A percentile compares a stretch with the other conserved stretches of the same genome.
phyloP scores from a whole-genome alignment of 2,329 filamentous ascomycete species.

The Elsinoe batatas region DNA sequence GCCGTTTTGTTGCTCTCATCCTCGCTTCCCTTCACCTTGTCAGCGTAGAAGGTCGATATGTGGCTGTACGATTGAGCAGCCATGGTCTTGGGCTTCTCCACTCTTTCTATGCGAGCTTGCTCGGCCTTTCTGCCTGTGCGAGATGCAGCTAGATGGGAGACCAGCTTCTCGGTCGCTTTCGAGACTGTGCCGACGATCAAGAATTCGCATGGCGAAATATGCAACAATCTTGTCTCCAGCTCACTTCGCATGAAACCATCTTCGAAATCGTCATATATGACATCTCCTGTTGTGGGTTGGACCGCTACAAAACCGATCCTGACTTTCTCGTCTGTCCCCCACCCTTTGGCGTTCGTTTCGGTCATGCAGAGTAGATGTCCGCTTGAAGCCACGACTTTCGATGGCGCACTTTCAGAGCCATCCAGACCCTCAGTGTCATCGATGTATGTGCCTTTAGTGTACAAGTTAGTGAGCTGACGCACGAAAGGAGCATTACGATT shows the following conservation, averaged over 20 bases:
- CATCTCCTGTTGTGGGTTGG: slow-evolving; percentile 88
- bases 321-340: slow-evolving; percentile 85
- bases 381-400: slow-evolving; percentile 50
- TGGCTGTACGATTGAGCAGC: slow-evolving; percentile 78
- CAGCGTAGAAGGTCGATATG: slow-evolving; percentile 86
- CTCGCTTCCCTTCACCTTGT: slow-evolving; percentile 55
- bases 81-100: slow-evolving; percentile 67
- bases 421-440: slow-evolving; percentile 82
- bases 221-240: slow-evolving; percentile 86
- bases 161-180: slow-evolving; percentile 81
- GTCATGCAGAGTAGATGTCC: slow-evolving; percentile 94
- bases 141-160: slow-evolving; percentile 80
- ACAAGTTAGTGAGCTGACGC: slow-evolving; percentile 87
- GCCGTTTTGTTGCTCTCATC: slow-evolving; percentile 38
- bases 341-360: slow-evolving; percentile 67
- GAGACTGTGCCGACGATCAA: slow-evolving; percentile 85
- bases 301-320: slow-evolving; percentile 87
- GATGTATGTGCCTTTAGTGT: slow-evolving; percentile 96
- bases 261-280: slow-evolving; percentile 91
- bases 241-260: slow-evolving; percentile 97
- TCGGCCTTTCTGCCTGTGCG: slow-evolving; percentile 88
- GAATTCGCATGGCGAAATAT: slow-evolving; percentile 93
- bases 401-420: slow-evolving; percentile 42
- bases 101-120: slow-evolving; percentile 72
- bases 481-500: slow-evolving; percentile 89